phyloP scores from a whole-genome alignment of 805 yeast genomes.

The Kazachstania taianensis region DNA sequence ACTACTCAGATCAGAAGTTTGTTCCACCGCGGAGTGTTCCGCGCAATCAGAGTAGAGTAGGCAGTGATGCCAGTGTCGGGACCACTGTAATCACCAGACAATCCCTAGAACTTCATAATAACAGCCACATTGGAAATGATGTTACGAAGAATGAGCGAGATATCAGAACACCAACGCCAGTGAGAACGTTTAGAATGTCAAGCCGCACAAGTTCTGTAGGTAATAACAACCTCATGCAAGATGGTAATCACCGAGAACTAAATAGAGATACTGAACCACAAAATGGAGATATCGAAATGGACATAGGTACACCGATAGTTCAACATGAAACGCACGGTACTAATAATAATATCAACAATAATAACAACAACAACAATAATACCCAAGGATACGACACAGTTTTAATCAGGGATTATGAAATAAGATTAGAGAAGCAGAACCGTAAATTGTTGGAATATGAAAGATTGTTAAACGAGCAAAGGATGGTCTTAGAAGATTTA shows the following conservation, averaged over 20 bases:
- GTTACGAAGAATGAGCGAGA: not conserved
- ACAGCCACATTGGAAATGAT: constrained; percentile 8
- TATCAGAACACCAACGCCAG: constrained; percentile 14
- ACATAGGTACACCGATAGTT: not conserved
- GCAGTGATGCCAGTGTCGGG: constrained; percentile 12
- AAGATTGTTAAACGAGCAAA: constrained; percentile 24
- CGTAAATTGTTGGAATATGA: constrained; percentile 20
- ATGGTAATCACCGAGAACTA: not conserved
- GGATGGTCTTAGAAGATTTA: constrained; percentile 23
- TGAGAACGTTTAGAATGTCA: constrained; percentile 36
- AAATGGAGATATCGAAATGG: constrained; percentile 3
- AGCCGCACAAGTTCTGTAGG: constrained; percentile 30
- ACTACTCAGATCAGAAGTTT: no score
- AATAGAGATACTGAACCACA: no score
- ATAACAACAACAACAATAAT: not conserved
- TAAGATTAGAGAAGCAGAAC: constrained; percentile 13
- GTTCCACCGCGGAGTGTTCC: not conserved
- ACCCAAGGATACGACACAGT: not conserved
- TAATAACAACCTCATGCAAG: not conserved
- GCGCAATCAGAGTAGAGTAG: constrained; percentile 3
- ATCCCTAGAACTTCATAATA: constrained; percentile 7
- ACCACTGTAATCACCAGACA: constrained; percentile 10
- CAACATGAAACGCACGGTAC: not conserved
- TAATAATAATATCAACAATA: not conserved
- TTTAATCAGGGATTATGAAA: constrained; percentile 3